Base-by-base conservation (phyloP, 495 filamentous ascomycete species). In the Aspergillus panamensis region DNA sequence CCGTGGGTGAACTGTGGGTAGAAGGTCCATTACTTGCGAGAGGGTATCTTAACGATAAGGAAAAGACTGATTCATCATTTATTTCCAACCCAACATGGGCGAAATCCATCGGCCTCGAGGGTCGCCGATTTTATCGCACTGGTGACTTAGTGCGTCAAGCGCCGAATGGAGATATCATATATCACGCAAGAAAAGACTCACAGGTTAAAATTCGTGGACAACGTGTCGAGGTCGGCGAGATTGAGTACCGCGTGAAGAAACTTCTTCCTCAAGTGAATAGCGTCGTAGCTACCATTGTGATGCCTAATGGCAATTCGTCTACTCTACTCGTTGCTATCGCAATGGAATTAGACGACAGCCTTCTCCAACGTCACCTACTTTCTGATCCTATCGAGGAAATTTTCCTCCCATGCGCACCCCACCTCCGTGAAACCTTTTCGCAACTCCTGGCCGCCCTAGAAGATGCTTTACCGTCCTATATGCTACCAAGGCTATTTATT, bases 121-220 rank as follows among this genome's bases (percentile, higher is more conserved):
- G 29, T 3, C 17, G 25, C 14, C 58, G 51, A 0, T 20, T 60
- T 7, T 60, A 60, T 17, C 16, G 33, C 19, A 55, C 58, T 1
- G 52, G 58, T 20, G 58, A 61, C 21, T 16, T 61, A 1, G 52
- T 47, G 0, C 19, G 29, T 14, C 48, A 55, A 8, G 37, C 20
- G 13, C 13, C 16, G 2, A 39, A 51, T 20, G 58, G 52, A 5
- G 14, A 20, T n/a, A 21, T 61, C 8, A 30, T 19, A 13, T 56
- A 51, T n/a, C 14, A 55, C 6, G 52, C 51, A 6, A 52, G 58
- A 2, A 51, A 52, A n/a, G 52, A 55, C 47, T 50, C 30, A 1
- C 58, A 60, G 47, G 39, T 56, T 37, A 61, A 61, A 47, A 48
- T 56, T 17, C 52, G 47, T 12, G 58, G 58, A 8, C 58, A 61